phyloP scores from a whole-genome alignment of 1,284 basidiomycete genomes.

The Exsudoporus floridanus region DNA sequence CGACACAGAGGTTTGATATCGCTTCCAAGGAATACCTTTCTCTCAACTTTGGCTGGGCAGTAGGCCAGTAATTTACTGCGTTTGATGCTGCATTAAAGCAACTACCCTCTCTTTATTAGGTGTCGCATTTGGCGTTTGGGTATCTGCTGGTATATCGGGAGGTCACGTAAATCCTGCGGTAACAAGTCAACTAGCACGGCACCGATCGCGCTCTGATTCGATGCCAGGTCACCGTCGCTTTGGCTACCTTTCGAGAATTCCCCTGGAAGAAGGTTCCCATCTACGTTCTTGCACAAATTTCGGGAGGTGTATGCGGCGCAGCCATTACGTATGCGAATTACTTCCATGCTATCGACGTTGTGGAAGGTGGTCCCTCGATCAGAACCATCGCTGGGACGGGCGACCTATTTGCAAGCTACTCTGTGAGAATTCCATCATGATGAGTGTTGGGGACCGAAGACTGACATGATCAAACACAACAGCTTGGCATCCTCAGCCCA shows the following conservation, averaged over 20 bases:
- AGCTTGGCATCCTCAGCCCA: conserved; percentile 18
- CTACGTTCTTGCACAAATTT: conserved; percentile 66
- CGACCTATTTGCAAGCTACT: conserved; percentile 64
- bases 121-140: conserved; percentile 61
- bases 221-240: conserved; percentile 55
- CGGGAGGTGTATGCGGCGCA: conserved; percentile 66
- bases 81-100: not conserved
- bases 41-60: conserved; percentile 62
- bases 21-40: conserved; percentile 52
- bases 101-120: conserved; percentile 25
- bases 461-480: conserved; percentile 48
- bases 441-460: conserved; percentile 26
- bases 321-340: conserved; percentile 74
- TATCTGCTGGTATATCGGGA: conserved; percentile 63
- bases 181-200: conserved; percentile 17
- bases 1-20: not conserved
- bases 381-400: conserved; percentile 64
- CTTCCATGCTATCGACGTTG: conserved; percentile 64
- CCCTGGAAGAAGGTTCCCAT: conserved; percentile 73
- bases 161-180: conserved; percentile 77
- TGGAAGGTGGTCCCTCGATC: conserved; percentile 57
- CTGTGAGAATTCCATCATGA: conserved; percentile 42
- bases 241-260: conserved; percentile 69
- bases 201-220: conserved; percentile 6
- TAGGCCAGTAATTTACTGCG: conserved; percentile 40